Evolutionary conservation across 1,284 basidiomycete species (phyloP).

Genomic region (Apiotrichum veenhuisii): DNA sequence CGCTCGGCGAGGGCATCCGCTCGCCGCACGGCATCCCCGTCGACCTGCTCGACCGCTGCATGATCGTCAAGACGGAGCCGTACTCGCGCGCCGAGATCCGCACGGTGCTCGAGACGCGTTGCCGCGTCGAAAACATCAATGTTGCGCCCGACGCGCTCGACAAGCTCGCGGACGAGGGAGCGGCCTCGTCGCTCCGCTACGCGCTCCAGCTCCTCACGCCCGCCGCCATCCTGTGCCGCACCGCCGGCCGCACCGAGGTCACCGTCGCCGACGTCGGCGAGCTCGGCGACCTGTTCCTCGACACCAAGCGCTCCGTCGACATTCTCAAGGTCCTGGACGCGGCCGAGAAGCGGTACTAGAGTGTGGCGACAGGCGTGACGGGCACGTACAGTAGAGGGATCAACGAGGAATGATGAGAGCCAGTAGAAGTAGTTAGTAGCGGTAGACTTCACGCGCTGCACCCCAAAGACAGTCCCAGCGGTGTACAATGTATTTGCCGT

Average conservation of each 20-base stretch:
- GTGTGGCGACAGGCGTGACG: no score
- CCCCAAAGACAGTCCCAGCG: no score
- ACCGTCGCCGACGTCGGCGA: conserved; percentile 81
- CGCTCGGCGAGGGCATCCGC: conserved; percentile 65
- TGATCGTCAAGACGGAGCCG: conserved; percentile 90
- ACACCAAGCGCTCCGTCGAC: conserved; percentile 63
- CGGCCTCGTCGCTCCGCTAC: conserved; percentile 81
- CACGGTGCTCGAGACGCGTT: conserved; percentile 79
- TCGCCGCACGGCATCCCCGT: conserved; percentile 92
- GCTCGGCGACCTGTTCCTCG: conserved; percentile 90
- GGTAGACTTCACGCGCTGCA: no score
- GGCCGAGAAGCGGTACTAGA: conserved; percentile 28
- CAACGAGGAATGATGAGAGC: no score
- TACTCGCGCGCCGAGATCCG: conserved; percentile 83
- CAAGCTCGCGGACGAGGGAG: conserved; percentile 75
- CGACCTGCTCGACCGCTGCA: conserved; percentile 90
- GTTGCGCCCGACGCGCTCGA: conserved; percentile 75
- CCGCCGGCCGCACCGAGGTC: conserved; percentile 76
- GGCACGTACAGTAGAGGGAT: not conserved
- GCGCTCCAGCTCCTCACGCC: conserved; percentile 89
- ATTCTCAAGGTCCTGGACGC: conserved; percentile 38
- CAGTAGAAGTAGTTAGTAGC: no score
- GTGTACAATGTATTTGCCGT: no score
- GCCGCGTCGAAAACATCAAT: conserved; percentile 78
- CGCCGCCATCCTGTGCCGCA: conserved; percentile 77